Percentiles rank a stretch among this genome's conserved stretches.
Conservation (phyloP, 352 stramenopile species). For the Phytophthora europaea region DNA sequence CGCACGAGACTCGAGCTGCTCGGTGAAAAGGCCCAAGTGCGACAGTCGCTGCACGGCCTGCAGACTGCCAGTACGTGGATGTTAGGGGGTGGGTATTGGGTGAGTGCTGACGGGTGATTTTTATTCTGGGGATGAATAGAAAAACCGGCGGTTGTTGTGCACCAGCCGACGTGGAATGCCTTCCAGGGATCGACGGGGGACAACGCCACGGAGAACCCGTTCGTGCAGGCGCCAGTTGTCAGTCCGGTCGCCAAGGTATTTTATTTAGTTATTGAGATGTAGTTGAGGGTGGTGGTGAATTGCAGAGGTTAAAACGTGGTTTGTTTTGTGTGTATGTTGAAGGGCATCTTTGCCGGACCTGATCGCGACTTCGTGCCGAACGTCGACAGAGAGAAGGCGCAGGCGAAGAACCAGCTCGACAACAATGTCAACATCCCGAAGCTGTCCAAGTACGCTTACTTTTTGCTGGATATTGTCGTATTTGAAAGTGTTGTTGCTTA, state of each 20-base stretch:
- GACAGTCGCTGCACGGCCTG: constrained; percentile 65
- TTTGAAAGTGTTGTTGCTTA: neutral
- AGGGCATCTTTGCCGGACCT: constrained; percentile 46
- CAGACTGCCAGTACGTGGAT: constrained; percentile 54
- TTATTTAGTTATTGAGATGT: neutral
- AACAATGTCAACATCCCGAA: constrained; percentile 52
- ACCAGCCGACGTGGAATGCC: constrained; percentile 60
- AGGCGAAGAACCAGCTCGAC: constrained; percentile 56
- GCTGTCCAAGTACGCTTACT: constrained; percentile 43
- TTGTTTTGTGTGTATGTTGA: neutral
- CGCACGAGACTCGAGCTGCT: constrained; percentile 62
- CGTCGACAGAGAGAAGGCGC: constrained; percentile 40
- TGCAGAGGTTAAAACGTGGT: neutral
- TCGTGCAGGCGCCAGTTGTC: constrained; percentile 57
- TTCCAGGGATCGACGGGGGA: constrained; percentile 58
- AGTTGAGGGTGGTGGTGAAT: neutral
- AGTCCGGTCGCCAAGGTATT: constrained; percentile 35
- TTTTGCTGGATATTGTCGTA: neutral
- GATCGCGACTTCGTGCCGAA: constrained; percentile 52
- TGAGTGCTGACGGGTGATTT: constrained; percentile 1
- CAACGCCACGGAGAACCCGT: constrained; percentile 59
- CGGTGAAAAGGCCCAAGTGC: constrained; percentile 68
- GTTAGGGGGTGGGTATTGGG: neutral
- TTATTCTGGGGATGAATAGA: constrained; percentile 22
- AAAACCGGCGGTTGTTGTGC: constrained; percentile 49